Evolutionary conservation across 345 rosid species (phyloP), one percentile per base, ranked within the genome.

Genomic region (Viola odorata): DNA sequence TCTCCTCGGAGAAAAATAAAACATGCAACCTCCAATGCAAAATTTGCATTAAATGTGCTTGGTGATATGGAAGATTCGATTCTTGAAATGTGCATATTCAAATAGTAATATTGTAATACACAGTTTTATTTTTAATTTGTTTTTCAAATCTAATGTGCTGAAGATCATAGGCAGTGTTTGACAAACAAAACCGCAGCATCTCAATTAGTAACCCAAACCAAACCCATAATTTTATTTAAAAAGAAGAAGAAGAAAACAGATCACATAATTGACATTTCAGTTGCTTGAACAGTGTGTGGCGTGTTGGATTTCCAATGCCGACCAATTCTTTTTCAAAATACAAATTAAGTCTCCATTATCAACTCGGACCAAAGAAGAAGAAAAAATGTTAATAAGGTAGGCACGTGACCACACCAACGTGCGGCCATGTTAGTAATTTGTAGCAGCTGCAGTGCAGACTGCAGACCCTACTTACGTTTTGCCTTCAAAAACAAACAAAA

Each of bases 1-100:
- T 23, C 32, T 23, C 69, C 69, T 55, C 71, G 69, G 83, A 68
- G 72, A 65, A 75, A 67, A 61, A 40, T 37, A 69, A 63, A 66
- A 72, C 81, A 73, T 77, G 84, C 74, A 72, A 77, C 64, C 75
- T 70, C 67, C 87, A 63, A 84, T 80, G 84, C 78, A 65, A 65
- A 23, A 23, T 23, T 23, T 23, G 65, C 83, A 78, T 70, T 86
- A 66, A 82, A 80, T 81, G 84, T 75, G 70, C 71, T 63, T 69
- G 81, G 72, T 78, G 84, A 79, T 80, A 69, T 79, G 84, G 87
- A 82, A 82, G 86, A 85, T 85, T 85, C 87, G 79, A 63, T 82
- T 74, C 78, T 83, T 64, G 86, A 78, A 74, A 75, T 69, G 64
- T 74, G 83, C 69, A 73, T 55, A 23, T 23, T 23, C 32, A 23